A percentile compares a stretch with the other conserved stretches of the same genome.
Conservation (phyloP, 1,284 basidiomycete genomes). For the Rhodotorula glutinis region DNA sequence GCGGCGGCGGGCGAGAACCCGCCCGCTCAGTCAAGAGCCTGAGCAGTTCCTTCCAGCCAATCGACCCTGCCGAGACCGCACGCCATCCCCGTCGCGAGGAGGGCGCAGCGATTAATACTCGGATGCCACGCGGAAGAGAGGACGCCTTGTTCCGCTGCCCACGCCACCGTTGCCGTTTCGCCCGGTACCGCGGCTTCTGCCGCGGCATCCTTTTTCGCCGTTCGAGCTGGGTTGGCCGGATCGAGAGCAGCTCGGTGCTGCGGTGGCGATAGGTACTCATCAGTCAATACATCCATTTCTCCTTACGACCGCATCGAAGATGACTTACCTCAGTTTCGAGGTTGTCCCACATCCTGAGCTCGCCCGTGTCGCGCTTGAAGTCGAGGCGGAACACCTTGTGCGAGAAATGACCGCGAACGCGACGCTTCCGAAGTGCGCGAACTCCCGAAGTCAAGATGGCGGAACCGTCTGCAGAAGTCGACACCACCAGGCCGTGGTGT, state of each 20-base stretch:
- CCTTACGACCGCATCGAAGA: not conserved
- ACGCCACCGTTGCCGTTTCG: constrained; percentile 56
- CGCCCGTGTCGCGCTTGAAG: constrained; percentile 65
- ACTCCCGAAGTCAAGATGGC: constrained; percentile 65
- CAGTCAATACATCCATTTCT: not conserved
- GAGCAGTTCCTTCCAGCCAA: constrained; percentile 42
- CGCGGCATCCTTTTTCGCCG: not conserved
- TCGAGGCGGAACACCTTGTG: constrained; percentile 83
- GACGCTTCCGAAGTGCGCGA: constrained; percentile 59
- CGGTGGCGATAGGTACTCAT: too few relatives aligned
- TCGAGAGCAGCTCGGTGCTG: constrained; percentile 23
- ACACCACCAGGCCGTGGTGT: constrained; percentile 77
- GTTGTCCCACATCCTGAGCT: constrained; percentile 78
- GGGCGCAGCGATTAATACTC: constrained; percentile 62
- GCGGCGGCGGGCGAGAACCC: too few relatives aligned
- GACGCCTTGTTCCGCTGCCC: constrained; percentile 70
- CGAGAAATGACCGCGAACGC: constrained; percentile 49
- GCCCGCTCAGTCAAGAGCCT: not conserved
- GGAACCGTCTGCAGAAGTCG: constrained; percentile 75
- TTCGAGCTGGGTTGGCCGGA: not conserved
- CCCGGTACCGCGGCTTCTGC: constrained; percentile 11
- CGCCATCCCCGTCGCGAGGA: constrained; percentile 73
- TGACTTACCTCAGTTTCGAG: constrained; percentile 53
- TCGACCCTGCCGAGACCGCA: constrained; percentile 83
- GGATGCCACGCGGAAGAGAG: constrained; percentile 76